Base-by-base conservation (phyloP, 352 stramenopile genomes). In the Globisporangium rhizosaccharum region DNA sequence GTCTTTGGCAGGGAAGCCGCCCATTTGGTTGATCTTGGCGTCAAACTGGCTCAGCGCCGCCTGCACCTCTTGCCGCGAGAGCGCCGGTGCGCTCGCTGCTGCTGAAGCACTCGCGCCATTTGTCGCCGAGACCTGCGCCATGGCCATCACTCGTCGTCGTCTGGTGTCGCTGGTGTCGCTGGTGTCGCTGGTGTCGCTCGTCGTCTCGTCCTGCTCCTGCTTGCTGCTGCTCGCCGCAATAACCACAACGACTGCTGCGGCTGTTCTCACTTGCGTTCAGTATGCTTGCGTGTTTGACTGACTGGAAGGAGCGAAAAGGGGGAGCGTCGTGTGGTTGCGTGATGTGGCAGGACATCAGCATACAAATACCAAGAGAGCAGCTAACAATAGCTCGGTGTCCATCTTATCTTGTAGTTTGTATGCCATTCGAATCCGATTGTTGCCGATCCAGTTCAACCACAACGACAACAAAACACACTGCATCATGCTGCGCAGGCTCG, bases 1-100 rank as follows among this genome's bases (percentile, higher is more conserved):
- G 72, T 91, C 81, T 53, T 95, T 94, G 42, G 87, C 87, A 11
- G 87, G 87, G 62, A 94, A 93, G 67, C 88, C 81, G 69, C 76
- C 81, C 82, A 96, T 88, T 39, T 80, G 66, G 68, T 93, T 92
- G 67, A 96, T 92, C 72, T 85, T 82, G 50, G 72, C 71, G 67
- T 94, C 82, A 55, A 94, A 96, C 66, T 92, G 78, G 48, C 62
- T 67, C 55, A 94, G 64, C 15, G 90, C 70, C 51, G 63, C 25
- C 63, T 92, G 70, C 52, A 88, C 76, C 57, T 87, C 73, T n/a
- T 70, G 59, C 11, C 53, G 39, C 37, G 54, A 55, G 3, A 37
- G 41, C 25, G 14, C 48, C 36, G 44, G 6, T 45, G 28, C 39
- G 11, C 8, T 23, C 45, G 12, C 26, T 58, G 51, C 33, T 58